Evolutionary conservation across 371 early-diverging fungal genomes (phyloP).

Genomic region (Mucor irregularis): DNA sequence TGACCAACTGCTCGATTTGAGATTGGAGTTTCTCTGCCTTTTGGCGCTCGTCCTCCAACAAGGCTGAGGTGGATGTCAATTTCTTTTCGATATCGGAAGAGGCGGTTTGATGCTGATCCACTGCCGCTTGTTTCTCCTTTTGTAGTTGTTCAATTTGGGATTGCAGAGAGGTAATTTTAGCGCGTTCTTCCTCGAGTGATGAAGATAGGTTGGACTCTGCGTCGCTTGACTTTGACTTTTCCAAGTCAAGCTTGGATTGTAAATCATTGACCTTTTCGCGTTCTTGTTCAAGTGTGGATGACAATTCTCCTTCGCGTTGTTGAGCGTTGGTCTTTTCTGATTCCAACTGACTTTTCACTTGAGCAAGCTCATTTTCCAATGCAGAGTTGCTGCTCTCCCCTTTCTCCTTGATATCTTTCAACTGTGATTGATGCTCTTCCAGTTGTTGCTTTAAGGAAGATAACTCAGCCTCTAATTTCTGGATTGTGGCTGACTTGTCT

Average conservation of each 20-base stretch:
- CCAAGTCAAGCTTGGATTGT: slow-evolving; percentile 1
- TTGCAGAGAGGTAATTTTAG: background rate
- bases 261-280: background rate
- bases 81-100: background rate
- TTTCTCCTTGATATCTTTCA: background rate
- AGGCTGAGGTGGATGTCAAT: background rate
- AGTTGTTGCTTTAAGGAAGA: slow-evolving; percentile 3
- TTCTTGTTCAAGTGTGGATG: background rate
- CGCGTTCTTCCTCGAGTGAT: slow-evolving; percentile 2
- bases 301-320: background rate
- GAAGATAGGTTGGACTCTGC: background rate
- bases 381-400: background rate
- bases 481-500: background rate
- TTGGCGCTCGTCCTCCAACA: background rate
- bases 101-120: background rate
- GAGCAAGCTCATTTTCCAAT: background rate
- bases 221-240: background rate
- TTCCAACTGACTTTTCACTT: background rate
- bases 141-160: background rate
- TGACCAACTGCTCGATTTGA: background rate
- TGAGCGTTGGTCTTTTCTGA: background rate
- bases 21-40: background rate
- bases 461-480: slow-evolving; percentile 5
- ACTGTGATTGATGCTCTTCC: background rate
- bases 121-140: no score